Evolutionary conservation across 2,329 filamentous ascomycete species (phyloP).

Genomic region (Cercospora canescens): DNA sequence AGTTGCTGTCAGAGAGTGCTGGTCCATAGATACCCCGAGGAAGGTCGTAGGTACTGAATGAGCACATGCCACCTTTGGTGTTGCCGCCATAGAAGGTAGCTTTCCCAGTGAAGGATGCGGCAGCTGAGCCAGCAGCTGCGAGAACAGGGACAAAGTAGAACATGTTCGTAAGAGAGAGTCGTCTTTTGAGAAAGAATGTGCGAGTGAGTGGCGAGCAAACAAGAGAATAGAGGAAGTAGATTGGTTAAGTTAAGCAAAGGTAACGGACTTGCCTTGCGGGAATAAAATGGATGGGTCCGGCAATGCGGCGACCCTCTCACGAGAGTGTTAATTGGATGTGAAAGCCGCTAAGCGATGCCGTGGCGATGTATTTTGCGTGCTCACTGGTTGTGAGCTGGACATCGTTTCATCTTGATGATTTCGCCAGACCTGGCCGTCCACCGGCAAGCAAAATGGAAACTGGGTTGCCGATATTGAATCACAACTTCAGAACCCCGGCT

Average conservation of each 20-base stretch:
- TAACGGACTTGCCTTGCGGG: neutral
- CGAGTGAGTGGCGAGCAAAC: neutral
- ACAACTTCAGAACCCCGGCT: no score
- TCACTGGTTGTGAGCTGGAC: neutral
- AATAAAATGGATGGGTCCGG: neutral
- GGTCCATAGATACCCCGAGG: constrained; percentile 61
- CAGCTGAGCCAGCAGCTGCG: constrained; percentile 17
- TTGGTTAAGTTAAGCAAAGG: neutral
- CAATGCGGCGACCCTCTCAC: neutral
- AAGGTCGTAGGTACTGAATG: constrained; percentile 63
- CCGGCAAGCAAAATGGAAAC: no score
- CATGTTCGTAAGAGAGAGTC: constrained; percentile 8
- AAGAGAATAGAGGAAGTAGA: neutral
- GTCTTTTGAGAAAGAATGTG: neutral
- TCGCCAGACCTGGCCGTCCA: neutral
- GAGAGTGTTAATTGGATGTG: neutral
- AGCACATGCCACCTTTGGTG: constrained; percentile 59
- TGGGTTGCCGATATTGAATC: no score
- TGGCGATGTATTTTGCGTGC: neutral
- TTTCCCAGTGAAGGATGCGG: constrained; percentile 23
- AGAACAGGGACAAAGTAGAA: constrained; percentile 19
- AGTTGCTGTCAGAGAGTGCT: constrained; percentile 60
- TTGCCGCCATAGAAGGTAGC: constrained; percentile 33
- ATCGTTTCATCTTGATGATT: constrained; percentile 16
- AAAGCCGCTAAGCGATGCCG: neutral